Conservation (phyloP, 192 early-diverging fungal species). For the Rhizophagus prolifer region DNA sequence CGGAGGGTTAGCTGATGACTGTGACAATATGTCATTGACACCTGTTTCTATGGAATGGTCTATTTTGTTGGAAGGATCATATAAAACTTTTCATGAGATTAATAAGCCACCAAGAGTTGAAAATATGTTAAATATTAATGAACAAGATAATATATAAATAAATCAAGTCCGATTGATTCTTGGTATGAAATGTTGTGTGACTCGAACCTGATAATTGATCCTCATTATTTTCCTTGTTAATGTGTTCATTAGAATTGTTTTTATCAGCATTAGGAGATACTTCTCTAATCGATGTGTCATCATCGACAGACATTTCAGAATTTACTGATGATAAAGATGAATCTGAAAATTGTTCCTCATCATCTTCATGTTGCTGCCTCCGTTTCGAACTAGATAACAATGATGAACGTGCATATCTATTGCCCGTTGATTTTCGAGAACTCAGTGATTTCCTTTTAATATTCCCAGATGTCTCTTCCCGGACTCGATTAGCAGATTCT, state of each 20-base stretch:
- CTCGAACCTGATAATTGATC: background rate
- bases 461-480: background rate
- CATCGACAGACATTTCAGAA: background rate
- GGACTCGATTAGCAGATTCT: background rate
- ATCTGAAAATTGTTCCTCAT: background rate
- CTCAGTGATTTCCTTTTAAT: background rate
- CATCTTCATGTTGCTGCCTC: background rate
- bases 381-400: background rate
- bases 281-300: background rate
- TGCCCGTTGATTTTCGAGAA: background rate
- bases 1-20: background rate
- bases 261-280: background rate
- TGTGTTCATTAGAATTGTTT: background rate
- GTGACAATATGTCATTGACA: background rate
- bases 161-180: background rate
- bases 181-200: background rate
- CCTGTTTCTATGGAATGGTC: background rate
- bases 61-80: background rate
- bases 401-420: background rate
- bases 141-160: background rate
- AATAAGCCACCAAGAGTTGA: background rate
- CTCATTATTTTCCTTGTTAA: background rate
- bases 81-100: background rate
- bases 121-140: background rate
- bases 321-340: background rate